Base-by-base conservation (phyloP, 2,329 filamentous ascomycete genomes). In the Blastomyces percursus region DNA sequence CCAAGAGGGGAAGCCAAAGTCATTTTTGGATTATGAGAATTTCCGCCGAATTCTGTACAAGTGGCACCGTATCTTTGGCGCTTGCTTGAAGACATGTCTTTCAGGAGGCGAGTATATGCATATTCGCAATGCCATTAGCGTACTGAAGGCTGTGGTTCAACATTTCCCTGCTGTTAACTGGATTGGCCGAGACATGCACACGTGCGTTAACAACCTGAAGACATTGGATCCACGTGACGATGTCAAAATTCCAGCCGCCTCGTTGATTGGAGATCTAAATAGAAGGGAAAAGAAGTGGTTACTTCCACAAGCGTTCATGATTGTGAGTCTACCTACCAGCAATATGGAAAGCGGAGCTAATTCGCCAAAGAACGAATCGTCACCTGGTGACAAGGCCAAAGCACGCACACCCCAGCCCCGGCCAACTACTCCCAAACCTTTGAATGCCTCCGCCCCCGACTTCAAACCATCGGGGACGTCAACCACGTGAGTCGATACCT, bases 61-160 rank as follows among this genome's bases (percentile, higher is more conserved):
- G 68, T 97, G 93, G 91, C 95, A 99, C 74, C 86, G 88, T 69
- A 86, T 89, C 66, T 78, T 99, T 52, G 89, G 88, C 69, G 84
- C 80, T 59, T 90, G 93, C 2, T 79, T 99, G 61, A 92, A 91
- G 72, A 83, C 83, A 46, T 96, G 93, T 72, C 81, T 99, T 56
- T 85, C 85, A 21, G 87, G 88, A 35, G 86, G 84, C 40, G 93
- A 97, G 75, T 99, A 94, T 84, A 96, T 96, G 88, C 92, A 96
- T 74, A 96, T 97, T 72, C 87, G 93, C 62, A 99, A 99, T 72
- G 91, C 91, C 54, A 95, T 97, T 67, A 94, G 89, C 63, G 82
- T 97, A 3, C 80, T 99, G 64, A 95, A 94, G 72, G 83, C 85
- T 12, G 82, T 96, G 57, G 83, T 90, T 30, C 86, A 91, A 59